Base-by-base conservation (phyloP, 768 basidiomycete species). In the Phlebiopsis gigantea region DNA sequence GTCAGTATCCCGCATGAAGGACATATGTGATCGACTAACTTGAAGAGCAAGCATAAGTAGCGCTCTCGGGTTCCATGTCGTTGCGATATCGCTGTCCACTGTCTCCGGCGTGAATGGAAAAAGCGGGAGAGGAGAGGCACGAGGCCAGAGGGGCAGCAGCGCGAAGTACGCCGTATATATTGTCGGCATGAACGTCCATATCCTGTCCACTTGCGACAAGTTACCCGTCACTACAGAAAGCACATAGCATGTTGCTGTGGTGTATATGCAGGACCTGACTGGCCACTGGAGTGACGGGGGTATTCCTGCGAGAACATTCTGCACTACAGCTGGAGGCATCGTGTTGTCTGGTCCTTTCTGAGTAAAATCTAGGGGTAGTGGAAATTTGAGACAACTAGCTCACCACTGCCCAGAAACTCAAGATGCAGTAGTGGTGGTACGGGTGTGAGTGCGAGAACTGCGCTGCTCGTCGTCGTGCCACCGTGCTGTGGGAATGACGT, bases 91-190 rank as follows among this genome's bases (percentile, higher is more conserved):
- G 10, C 67, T 59, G 21, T 70, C 68, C 1, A 78, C 71, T 1
- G 68, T 64, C 9, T 71, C 76, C 0, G 87, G 87, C 0, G 81
- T 77, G 64, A 79, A 82, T 2, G 88, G 89, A 30, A 67, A 65
- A 15, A 87, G 66, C 3, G 79, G 79, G 65, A 78, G 76, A 19
- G 66, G 65, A 0, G 72, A 62, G 9, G 60, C 61, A 12, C 53
- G 69, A 15, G 78, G 77, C 72, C 79, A 75, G 6, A 87, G 71
- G 0, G 91, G 93, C 2, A 88, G 70, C 26, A 97, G 73, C 0
- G 93, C 87, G 66, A 83, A 93, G 66, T 91, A 91, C 0, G 85
- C 83, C 0, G 86, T 82, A 71, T 95, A 96, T 19, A 95, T 77
- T 6, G 87, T 78, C 0, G 95, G 94, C 31, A 90, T 63, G 69